phyloP scores from a whole-genome alignment of 139 green algal species.

The Ulvella scutata region DNA sequence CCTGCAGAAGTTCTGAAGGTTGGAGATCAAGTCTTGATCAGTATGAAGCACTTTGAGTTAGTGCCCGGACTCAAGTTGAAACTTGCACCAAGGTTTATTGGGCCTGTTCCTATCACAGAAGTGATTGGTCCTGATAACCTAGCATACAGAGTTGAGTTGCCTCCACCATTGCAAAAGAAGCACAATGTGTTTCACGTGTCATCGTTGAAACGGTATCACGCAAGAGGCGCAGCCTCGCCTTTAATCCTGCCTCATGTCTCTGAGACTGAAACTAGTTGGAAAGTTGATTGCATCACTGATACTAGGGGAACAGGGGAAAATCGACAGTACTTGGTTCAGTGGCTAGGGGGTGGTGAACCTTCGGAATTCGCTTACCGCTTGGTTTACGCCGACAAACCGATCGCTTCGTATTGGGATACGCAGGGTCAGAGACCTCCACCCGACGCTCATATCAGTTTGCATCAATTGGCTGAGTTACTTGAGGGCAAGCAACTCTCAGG shows the following conservation, averaged over 20 bases:
- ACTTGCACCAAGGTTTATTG: background rate
- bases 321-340: background rate
- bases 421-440: background rate
- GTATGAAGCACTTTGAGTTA: background rate
- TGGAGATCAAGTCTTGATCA: background rate
- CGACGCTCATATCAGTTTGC: background rate
- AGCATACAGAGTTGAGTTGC: background rate
- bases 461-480: background rate
- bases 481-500: background rate
- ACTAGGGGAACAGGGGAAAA: background rate
- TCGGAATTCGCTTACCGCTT: background rate
- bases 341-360: background rate
- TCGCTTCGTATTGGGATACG: background rate
- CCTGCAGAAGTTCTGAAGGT: background rate
- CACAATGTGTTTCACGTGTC: background rate
- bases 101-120: background rate
- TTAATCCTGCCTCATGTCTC: background rate
- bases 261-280: background rate
- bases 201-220: background rate
- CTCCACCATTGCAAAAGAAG: background rate
- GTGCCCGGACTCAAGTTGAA: background rate
- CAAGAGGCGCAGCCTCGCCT: background rate
- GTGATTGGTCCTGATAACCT: background rate
- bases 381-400: background rate
- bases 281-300: background rate